Evolutionary conservation across 208 protist species (phyloP).

Genomic region (Trypanosoma brucei): DNA sequence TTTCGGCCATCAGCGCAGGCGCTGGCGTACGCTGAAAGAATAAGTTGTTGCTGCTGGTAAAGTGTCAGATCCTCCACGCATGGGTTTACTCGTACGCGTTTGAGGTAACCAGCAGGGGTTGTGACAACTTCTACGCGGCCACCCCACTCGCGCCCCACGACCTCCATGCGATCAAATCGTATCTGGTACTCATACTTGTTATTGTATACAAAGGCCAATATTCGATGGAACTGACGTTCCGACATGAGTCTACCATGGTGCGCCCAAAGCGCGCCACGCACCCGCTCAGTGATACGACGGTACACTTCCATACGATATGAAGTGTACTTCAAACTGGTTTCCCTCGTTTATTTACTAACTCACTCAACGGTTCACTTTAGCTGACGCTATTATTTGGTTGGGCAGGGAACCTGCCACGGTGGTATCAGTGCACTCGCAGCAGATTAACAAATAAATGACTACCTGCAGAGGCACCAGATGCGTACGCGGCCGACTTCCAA

Average conservation of each 20-base stretch:
- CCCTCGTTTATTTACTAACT: no score
- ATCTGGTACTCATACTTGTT: slow-evolving; percentile 94
- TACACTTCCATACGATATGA: slow-evolving; percentile 83
- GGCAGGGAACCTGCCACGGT: no score
- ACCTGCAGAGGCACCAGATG: no score
- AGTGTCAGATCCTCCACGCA: slow-evolving; percentile 67
- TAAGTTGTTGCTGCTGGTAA: slow-evolving; percentile 57
- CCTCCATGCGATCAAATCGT: slow-evolving; percentile 86
- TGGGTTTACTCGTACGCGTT: slow-evolving; percentile 81
- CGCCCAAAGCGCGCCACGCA: slow-evolving; percentile 87
- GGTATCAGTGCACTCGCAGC: no score
- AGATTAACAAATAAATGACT: no score
- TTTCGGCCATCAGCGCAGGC: slow-evolving; percentile 61
- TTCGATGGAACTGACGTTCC: slow-evolving; percentile 88
- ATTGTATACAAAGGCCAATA: slow-evolving; percentile 91
- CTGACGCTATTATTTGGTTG: no score
- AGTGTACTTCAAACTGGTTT: not conserved
- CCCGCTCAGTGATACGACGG: slow-evolving; percentile 81
- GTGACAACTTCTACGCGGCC: slow-evolving; percentile 86
- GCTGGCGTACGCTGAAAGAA: slow-evolving; percentile 81
- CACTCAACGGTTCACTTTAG: no score
- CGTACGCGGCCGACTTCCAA: no score
- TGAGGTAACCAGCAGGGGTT: slow-evolving; percentile 78
- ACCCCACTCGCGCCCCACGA: slow-evolving; percentile 73
- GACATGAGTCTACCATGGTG: slow-evolving; percentile 89